phyloP scores from a whole-genome alignment of 2,329 filamentous ascomycete genomes.

The Alternaria longipes region DNA sequence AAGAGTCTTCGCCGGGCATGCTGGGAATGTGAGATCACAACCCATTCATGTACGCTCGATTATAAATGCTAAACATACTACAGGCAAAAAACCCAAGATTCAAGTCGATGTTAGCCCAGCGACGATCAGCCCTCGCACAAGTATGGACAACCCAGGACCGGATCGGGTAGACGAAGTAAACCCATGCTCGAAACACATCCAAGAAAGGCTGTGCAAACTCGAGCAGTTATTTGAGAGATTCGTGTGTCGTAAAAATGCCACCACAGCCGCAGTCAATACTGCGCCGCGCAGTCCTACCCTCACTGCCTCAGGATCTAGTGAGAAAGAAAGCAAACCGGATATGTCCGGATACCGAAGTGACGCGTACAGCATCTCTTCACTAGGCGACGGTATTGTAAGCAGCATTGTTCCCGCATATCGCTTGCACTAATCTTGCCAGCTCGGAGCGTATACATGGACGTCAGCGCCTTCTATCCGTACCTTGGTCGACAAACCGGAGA shows the following conservation, averaged over 20 bases:
- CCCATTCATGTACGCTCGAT: neutral
- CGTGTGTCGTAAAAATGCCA: conserved; percentile 43
- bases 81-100: conserved; percentile 46
- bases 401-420: neutral
- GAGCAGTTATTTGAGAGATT: conserved; percentile 50
- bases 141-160: conserved; percentile 23
- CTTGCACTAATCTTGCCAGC: conserved; percentile 32
- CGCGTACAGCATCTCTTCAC: conserved; percentile 37
- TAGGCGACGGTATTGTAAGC: conserved; percentile 46
- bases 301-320: conserved; percentile 26
- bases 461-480: conserved; percentile 42
- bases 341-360: conserved; percentile 35
- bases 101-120: conserved; percentile 25
- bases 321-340: conserved; percentile 31
- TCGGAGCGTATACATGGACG: conserved; percentile 43
- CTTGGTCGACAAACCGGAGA: conserved; percentile 28
- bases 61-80: conserved; percentile 13
- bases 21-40: conserved; percentile 47
- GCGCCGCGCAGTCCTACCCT: conserved; percentile 32
- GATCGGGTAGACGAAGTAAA: conserved; percentile 30
- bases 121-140: conserved; percentile 22
- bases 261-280: conserved; percentile 15
- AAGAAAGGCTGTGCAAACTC: conserved; percentile 46
- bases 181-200: conserved; percentile 41
- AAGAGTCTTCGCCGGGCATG: conserved; percentile 42